These are phyloP conservation scores for Candida ficus DNA, from an alignment of 805 yeast species.

Conservation along the genomic window DNA sequence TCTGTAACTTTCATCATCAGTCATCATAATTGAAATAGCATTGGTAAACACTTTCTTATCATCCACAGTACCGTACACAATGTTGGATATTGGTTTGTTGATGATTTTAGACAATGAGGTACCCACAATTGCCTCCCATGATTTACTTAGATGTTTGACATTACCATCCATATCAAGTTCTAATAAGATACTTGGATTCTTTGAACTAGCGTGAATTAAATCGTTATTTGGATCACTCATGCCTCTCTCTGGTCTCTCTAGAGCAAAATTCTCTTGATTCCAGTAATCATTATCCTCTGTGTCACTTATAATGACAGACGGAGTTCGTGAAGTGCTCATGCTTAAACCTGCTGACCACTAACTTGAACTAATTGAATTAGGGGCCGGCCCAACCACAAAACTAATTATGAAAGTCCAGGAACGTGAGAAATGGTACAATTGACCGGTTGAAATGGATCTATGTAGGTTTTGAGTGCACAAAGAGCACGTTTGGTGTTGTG, in stretches of 20 bases:
- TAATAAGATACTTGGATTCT: constrained; percentile 70
- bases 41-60: constrained; percentile 65
- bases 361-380: too few species aligned
- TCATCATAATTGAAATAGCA: constrained; percentile 65
- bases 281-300: background rate
- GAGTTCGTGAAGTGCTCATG: constrained; percentile 5
- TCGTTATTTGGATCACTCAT: constrained; percentile 34
- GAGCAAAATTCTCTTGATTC: background rate
- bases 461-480: background rate
- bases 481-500: too few species aligned
- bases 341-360: too few species aligned
- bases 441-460: too few species aligned
- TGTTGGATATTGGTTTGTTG: constrained; percentile 50
- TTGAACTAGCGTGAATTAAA: constrained; percentile 56
- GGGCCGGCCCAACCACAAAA: background rate
- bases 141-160: constrained; percentile 65
- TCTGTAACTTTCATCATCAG: constrained; percentile 71
- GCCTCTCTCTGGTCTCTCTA: background rate
- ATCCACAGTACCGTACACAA: constrained; percentile 58
- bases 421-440: too few species aligned
- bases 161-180: constrained; percentile 79
- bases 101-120: constrained; percentile 52
- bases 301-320: constrained; percentile 6
- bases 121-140: constrained; percentile 79
- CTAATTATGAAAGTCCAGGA: too few species aligned